A percentile compares a stretch with the other conserved stretches of the same genome.
Conservation (phyloP, 441 rosid species). For the Pelargonium myrrhifolium region DNA sequence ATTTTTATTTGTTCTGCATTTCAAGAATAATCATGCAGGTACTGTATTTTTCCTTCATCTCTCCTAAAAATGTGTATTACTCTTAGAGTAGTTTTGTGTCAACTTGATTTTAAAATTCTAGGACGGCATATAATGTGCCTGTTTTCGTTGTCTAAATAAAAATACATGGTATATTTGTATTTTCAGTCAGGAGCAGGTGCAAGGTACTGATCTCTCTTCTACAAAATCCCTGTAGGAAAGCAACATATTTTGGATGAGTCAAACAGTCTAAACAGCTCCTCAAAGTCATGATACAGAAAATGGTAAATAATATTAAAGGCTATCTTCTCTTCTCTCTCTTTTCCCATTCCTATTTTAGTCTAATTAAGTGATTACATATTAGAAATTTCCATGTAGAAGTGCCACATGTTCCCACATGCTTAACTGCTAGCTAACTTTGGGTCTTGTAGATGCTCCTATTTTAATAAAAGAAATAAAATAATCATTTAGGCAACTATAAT, state of each 20-base stretch:
- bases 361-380: neutral
- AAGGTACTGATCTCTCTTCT: neutral
- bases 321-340: no score
- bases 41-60: neutral
- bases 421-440: neutral
- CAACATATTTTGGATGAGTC: slow-evolving; percentile 9
- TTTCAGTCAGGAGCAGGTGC: slow-evolving; percentile 6
- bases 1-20: neutral
- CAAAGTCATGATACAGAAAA: slow-evolving; percentile 16
- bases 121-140: neutral
- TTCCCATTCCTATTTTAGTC: neutral
- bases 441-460: neutral
- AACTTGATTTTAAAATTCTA: no score
- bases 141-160: neutral
- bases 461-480: neutral
- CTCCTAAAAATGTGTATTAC: neutral
- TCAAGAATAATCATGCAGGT: slow-evolving; percentile 7
- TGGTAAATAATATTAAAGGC: slow-evolving; percentile 3
- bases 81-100: no score
- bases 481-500: no score
- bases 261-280: slow-evolving; percentile 11
- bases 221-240: neutral
- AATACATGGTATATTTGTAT: neutral
- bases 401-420: neutral
- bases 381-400: no score